Conservation (phyloP, 2,329 filamentous ascomycete genomes). For the Fusarium succisae region DNA sequence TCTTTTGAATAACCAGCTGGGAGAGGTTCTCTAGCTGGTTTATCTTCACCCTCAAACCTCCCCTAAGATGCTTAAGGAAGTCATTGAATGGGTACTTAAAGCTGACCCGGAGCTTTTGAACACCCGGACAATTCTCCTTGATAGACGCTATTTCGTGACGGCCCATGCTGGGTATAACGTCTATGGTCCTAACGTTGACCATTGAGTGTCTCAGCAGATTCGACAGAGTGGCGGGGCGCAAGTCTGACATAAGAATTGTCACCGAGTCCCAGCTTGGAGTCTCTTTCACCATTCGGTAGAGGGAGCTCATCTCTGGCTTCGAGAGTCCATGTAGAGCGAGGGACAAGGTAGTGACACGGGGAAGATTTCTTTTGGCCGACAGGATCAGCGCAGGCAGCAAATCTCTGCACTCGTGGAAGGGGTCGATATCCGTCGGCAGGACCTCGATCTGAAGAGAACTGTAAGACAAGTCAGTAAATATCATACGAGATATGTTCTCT, state of each 20-base stretch:
- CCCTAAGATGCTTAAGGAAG: not conserved
- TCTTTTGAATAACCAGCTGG: not conserved
- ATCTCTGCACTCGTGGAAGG: not conserved
- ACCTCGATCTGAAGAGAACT: not conserved
- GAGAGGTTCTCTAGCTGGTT: accelerated
- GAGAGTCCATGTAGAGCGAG: not conserved
- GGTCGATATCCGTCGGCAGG: accelerated
- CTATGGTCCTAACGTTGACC: not conserved
- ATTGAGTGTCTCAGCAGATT: accelerated
- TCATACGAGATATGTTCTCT: no score
- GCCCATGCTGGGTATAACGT: not conserved
- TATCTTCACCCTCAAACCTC: not conserved
- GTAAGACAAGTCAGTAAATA: not conserved
- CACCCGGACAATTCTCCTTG: not conserved
- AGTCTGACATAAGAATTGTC: accelerated
- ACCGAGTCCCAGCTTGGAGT: not conserved
- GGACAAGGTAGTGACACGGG: accelerated
- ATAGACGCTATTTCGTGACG: not conserved
- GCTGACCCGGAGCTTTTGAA: accelerated
- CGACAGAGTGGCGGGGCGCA: accelerated
- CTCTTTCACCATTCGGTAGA: not conserved
- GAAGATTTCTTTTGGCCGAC: not conserved
- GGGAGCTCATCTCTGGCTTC: accelerated
- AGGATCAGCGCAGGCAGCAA: not conserved
- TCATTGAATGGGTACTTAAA: accelerated